Conservation (phyloP, 495 filamentous ascomycete genomes). For the Talaromyces borbonicus region DNA sequence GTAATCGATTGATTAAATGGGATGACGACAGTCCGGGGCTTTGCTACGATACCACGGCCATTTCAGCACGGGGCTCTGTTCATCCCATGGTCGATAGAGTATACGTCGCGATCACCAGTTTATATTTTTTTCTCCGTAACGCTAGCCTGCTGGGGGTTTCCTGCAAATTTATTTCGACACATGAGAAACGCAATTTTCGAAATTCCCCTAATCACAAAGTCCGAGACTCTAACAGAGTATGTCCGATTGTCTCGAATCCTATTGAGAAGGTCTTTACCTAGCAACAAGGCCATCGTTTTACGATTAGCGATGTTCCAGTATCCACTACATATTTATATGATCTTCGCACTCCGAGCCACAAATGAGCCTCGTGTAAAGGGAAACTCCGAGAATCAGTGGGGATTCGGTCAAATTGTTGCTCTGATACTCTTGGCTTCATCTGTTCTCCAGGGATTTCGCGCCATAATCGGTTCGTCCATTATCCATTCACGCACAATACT, state of each 20-base stretch:
- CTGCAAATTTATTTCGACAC: too few species aligned
- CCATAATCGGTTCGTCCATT: neutral
- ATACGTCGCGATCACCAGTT: too few species aligned
- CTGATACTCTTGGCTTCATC: conserved; percentile 5
- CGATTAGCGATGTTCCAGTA: neutral
- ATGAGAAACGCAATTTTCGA: too few species aligned
- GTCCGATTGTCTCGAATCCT: neutral
- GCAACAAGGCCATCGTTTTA: neutral
- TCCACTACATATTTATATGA: conserved; percentile 3
- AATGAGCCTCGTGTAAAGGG: neutral
- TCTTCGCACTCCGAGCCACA: neutral
- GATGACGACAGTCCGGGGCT: neutral
- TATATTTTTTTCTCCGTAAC: too few species aligned
- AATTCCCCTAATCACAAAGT: too few species aligned
- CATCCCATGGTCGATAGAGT: too few species aligned
- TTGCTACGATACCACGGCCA: neutral
- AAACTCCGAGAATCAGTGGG: conserved; percentile 5
- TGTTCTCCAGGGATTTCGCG: neutral
- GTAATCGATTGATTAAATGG: neutral
- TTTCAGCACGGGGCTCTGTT: too few species aligned
- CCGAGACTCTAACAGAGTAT: too few species aligned
- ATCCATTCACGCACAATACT: too few species aligned
- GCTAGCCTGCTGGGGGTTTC: too few species aligned
- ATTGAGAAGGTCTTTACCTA: neutral
- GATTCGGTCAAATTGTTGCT: conserved; percentile 6